Conservation (phyloP, 2,329 filamentous ascomycete genomes). For the Ophiosphaerella narmari region DNA sequence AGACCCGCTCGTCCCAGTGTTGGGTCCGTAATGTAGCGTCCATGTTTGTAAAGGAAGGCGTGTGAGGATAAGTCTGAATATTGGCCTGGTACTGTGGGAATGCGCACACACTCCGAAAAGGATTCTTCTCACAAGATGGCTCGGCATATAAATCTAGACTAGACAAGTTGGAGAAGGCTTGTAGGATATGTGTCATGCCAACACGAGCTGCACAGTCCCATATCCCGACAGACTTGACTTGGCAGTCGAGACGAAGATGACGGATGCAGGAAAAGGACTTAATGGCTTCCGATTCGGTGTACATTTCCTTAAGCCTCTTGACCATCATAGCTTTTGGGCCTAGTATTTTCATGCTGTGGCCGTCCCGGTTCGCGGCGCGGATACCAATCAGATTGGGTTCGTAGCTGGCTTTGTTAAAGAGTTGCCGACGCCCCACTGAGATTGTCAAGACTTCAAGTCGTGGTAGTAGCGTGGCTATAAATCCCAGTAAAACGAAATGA, state of each 20-base stretch:
- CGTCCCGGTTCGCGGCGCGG: neutral
- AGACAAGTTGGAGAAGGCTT: conserved; percentile 4
- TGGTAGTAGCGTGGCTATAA: conserved; percentile 8
- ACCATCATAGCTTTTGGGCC: neutral
- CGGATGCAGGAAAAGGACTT: conserved; percentile 1
- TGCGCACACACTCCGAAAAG: conserved; percentile 10
- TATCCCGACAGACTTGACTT: conserved; percentile 11
- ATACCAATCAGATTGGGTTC: conserved; percentile 1
- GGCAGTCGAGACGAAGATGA: conserved; percentile 18
- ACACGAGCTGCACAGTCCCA: conserved; percentile 4
- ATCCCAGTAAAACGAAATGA: neutral
- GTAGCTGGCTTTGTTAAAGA: no score
- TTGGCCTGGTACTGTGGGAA: conserved; percentile 20
- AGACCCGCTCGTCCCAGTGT: conserved; percentile 12
- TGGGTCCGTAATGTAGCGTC: neutral
- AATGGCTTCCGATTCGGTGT: neutral
- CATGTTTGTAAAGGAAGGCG: neutral
- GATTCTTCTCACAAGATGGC: conserved; percentile 13
- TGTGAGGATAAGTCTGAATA: conserved; percentile 15
- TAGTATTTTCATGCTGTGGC: neutral
- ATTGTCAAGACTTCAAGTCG: conserved; percentile 13
- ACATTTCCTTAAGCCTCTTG: neutral
- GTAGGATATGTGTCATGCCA: conserved; percentile 8
- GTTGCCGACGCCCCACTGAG: neutral
- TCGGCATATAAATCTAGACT: conserved; percentile 18